Conservation (phyloP, 495 filamentous ascomycete genomes). For the Penicillium pulvis region DNA sequence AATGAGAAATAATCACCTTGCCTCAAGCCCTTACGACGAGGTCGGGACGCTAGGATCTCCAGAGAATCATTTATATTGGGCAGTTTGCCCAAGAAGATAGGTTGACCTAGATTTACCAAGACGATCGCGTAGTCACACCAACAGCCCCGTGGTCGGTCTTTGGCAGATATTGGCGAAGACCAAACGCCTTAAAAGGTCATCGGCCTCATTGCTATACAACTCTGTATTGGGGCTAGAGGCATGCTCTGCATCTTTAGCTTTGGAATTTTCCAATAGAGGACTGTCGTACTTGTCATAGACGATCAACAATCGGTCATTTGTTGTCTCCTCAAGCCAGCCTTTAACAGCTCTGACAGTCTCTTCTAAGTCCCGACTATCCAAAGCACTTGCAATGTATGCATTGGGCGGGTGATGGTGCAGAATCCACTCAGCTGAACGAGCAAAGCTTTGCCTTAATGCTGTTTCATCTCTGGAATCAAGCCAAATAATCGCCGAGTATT, state of each 20-base stretch:
- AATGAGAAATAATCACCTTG: neutral
- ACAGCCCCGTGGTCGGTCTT: conserved; percentile 2
- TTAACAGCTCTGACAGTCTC: neutral
- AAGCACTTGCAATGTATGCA: neutral
- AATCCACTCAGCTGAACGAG: conserved; percentile 1
- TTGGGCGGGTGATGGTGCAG: conserved; percentile 3
- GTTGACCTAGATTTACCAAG: neutral
- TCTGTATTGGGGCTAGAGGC: neutral
- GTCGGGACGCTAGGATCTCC: neutral
- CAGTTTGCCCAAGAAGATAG: neutral
- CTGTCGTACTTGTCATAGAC: conserved; percentile 2
- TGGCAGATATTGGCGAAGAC: neutral
- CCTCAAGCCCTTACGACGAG: neutral
- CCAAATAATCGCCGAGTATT: conserved; percentile 7
- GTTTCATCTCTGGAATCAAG: neutral
- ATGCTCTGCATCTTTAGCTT: neutral
- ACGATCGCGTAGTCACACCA: neutral
- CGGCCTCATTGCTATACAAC: neutral
- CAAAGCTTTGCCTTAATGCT: conserved; percentile 7
- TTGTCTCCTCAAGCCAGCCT: neutral
- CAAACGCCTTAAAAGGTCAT: neutral
- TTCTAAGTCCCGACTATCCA: neutral
- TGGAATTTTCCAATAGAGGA: neutral
- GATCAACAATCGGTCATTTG: neutral
- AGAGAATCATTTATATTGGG: neutral